phyloP scores from a whole-genome alignment of 2,329 filamentous ascomycete genomes.

The Talaromyces atroroseus region DNA sequence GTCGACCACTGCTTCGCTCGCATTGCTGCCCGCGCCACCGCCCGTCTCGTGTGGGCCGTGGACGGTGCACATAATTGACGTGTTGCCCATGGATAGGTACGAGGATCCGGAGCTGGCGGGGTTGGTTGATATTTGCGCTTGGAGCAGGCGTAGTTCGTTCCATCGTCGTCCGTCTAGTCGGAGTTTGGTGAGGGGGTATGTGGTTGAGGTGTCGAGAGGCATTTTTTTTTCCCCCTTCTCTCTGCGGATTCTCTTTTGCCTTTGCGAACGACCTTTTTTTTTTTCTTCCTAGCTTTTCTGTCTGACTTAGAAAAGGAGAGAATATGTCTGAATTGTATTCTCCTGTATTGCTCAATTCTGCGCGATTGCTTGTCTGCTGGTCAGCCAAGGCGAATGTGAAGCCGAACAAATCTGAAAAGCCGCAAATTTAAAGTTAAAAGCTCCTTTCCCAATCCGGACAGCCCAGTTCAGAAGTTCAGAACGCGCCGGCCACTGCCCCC shows the following conservation, averaged over 20 bases:
- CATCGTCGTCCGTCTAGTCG: constrained; percentile 82
- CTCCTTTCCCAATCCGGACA: constrained; percentile 22
- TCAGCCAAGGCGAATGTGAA: not conserved
- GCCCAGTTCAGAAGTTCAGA: not conserved
- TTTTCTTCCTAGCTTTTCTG: not conserved
- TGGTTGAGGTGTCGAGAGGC: constrained; percentile 91
- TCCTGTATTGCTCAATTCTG: too few species aligned
- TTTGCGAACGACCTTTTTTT: not conserved
- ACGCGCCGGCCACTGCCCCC: not conserved
- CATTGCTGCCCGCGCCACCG: constrained; percentile 27
- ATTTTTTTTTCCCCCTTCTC: constrained; percentile 45
- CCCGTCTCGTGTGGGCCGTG: constrained; percentile 68
- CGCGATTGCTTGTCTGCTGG: too few species aligned
- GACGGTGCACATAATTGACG: constrained; percentile 90
- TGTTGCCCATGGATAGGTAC: constrained; percentile 96
- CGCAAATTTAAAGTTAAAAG: constrained; percentile 16
- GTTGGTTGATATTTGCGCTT: constrained; percentile 87
- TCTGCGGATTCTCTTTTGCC: not conserved
- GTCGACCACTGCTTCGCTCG: constrained; percentile 60
- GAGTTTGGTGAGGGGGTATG: constrained; percentile 79
- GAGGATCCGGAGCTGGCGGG: constrained; percentile 87
- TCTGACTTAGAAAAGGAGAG: too few species aligned
- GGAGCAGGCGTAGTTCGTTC: constrained; percentile 89
- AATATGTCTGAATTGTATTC: not conserved
- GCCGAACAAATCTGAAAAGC: not conserved